Evolutionary conservation across 768 basidiomycete species (phyloP), one percentile per base, ranked within the genome.

Genomic region (Candolleomyces eurysporus): DNA sequence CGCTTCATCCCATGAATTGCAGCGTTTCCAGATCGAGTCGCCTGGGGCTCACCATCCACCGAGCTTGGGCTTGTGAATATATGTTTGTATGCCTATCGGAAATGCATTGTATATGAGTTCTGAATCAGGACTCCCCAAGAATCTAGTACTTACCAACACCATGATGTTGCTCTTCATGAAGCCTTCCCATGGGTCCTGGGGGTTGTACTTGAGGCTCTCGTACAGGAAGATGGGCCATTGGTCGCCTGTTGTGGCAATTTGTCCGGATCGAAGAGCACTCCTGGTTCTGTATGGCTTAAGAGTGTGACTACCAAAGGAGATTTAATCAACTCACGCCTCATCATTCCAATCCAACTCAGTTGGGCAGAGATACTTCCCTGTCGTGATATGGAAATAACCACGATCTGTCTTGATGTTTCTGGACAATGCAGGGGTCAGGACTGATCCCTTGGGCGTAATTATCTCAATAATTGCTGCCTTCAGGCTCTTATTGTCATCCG

Each of bases 301-400:
- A n/a, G 11, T 17, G 30, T 13, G 32, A 17, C 26, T 39, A 5
- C 10, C 22, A n/a, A n/a, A 26, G 19, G 10, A 8, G n/a, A n/a
- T 17, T 48, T 36, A 55, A 43, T 57, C 39, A 19, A 59, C 66
- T 16, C 53, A 65, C 66, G 63, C 62, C 19, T 36, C 46, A 30
- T 67, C 62, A 45, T 61, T 53, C 64, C 64, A 67, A 19, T 67
- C 42, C 32, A 48, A 63, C 26, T 61, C 60, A 19, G 62, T 59
- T 21, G 66, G 66, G 45, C 62, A 65, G 26, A 67, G 62, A 36
- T 65, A 60, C 26, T 42, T 26, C n/a, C 64, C 64, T 42, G 64
- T 65, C 19, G 58, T 43, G 26, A 63, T 58, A 48, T 67, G 61
- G 26, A 45, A 46, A 31, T 57, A 21, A 36, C 66, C 64, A 7